phyloP scores from a whole-genome alignment of 331 rosid genomes.

The Malus hybrid region DNA sequence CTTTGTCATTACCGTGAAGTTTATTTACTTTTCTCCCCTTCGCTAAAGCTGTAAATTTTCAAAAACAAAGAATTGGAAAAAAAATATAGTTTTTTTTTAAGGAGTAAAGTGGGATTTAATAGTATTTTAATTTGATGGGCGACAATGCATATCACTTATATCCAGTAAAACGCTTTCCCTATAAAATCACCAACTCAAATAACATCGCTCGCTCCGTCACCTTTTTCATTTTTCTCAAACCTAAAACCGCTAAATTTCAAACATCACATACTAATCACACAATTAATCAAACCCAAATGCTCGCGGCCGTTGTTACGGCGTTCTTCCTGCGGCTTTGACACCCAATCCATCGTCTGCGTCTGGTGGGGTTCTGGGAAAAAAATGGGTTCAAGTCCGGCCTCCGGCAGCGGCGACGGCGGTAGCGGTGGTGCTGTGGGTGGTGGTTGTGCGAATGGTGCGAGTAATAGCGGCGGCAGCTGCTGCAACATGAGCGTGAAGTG shows the following conservation, averaged over 20 bases:
- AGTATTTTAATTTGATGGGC: too few relatives aligned
- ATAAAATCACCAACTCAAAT: neutral
- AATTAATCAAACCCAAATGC: neutral
- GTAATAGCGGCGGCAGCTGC: conserved; percentile 23
- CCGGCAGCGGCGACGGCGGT: neutral
- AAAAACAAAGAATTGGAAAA: too few relatives aligned
- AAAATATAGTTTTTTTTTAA: too few relatives aligned
- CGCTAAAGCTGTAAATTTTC: neutral
- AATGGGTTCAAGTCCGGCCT: conserved; percentile 35
- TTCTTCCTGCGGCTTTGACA: neutral
- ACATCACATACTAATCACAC: neutral
- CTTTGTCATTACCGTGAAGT: accelerated
- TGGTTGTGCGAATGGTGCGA: conserved; percentile 19
- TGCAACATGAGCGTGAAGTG: conserved; percentile 58
- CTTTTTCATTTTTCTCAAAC: neutral
- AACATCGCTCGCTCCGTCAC: neutral
- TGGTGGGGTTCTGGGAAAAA: neutral
- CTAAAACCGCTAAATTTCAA: neutral
- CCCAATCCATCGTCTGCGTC: neutral
- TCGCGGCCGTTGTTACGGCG: neutral
- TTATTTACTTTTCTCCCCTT: too few relatives aligned
- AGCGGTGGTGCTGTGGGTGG: conserved; percentile 14
- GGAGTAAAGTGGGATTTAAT: neutral
- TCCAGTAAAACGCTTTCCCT: neutral
- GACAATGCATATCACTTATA: neutral